phyloP scores from a whole-genome alignment of 2,329 filamentous ascomycete genomes.

The Biscogniauxia sp. region DNA sequence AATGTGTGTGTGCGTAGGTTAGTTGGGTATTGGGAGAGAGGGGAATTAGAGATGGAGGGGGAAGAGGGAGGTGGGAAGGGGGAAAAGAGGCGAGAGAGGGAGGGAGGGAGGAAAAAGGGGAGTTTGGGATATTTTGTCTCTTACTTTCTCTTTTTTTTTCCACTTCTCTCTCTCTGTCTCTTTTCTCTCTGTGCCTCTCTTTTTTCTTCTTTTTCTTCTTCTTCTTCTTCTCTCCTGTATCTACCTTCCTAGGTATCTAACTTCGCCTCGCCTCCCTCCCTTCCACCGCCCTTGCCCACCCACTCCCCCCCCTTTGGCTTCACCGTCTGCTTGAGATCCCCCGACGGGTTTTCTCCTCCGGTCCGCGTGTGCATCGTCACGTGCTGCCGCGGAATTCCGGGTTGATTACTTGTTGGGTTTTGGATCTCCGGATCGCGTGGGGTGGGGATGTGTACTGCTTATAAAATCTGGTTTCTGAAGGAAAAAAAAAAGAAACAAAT shows the following conservation, averaged over 20 bases:
- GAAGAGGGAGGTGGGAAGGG: no score
- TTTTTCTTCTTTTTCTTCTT: not conserved
- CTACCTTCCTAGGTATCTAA: no score
- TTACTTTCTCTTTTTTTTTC: no score
- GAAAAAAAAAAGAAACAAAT: conserved; percentile 7
- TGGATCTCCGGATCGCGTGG: conserved; percentile 21
- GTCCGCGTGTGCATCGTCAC: conserved; percentile 35
- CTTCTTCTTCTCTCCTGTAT: not conserved
- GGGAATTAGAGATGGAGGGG: no score
- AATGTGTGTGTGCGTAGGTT: no score
- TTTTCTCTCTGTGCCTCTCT: no score
- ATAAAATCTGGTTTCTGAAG: conserved; percentile 31
- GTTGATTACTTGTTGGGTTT: conserved; percentile 3
- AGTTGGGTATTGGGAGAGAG: no score
- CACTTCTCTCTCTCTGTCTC: not conserved
- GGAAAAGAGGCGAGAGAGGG: not conserved
- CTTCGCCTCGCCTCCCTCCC: not conserved
- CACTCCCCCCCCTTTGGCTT: conserved; percentile 17
- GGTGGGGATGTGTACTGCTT: conserved; percentile 36
- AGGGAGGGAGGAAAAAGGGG: not conserved
- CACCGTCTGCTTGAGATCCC: conserved; percentile 12
- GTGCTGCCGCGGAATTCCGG: conserved; percentile 31
- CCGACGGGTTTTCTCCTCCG: conserved; percentile 10
- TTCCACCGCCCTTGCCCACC: not conserved
- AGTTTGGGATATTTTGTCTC: not conserved